Base-by-base conservation (phyloP, 2,329 filamentous ascomycete genomes). In the Colletotrichum sp. region DNA sequence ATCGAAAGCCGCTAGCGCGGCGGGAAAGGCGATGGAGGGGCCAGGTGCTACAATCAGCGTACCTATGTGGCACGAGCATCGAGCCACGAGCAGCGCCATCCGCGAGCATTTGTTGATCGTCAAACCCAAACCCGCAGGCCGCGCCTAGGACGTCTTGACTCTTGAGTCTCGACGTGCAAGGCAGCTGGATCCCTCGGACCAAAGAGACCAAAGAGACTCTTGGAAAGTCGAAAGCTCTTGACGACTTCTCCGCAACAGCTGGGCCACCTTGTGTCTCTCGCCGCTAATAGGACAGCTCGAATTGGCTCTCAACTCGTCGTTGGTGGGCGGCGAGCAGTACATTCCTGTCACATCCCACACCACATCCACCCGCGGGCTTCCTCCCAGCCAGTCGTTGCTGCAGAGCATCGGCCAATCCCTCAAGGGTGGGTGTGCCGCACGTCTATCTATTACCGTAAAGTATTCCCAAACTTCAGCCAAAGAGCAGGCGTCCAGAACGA, bases 401-500 rank as follows among this genome's bases (percentile, higher is more conserved):
- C 61, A 74, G 28, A 73, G 64, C 64, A 64, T 64, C 62, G 62
- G 21, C 68, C 62, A 62, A 66, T 52, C 68, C 69, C 24, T 36
- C 36, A 36, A 32, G 24, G 21, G 62, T 28, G 26, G 55, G 30
- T 58, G 48, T 71, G 32, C 55, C 30, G 56, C 26, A 12, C 14
- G 52, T 52, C 67, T 59, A 65, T 74, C 34, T 61, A 65, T 43
- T 61, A 43, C 61, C 48, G 48, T 28, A 56, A 65, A 72, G 62
- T 32, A 62, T 38, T 48, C 38, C 38, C 26, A 63, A 55, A 66
- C 56, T 72, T 65, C 34, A 55, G 56, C 73, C 73, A 75, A 62
- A 68, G 69, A 48, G 69, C 56, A 63, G 30, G 36, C 61, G 66
- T 34, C 68, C 36, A 71, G 68, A 61, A 62, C 32, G 28, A 72